A percentile compares a stretch with the other conserved stretches of the same genome.
These are phyloP conservation scores for Skeletonema tropicum DNA, from an alignment of 108 stramenopile genomes.

Conservation along the genomic window DNA sequence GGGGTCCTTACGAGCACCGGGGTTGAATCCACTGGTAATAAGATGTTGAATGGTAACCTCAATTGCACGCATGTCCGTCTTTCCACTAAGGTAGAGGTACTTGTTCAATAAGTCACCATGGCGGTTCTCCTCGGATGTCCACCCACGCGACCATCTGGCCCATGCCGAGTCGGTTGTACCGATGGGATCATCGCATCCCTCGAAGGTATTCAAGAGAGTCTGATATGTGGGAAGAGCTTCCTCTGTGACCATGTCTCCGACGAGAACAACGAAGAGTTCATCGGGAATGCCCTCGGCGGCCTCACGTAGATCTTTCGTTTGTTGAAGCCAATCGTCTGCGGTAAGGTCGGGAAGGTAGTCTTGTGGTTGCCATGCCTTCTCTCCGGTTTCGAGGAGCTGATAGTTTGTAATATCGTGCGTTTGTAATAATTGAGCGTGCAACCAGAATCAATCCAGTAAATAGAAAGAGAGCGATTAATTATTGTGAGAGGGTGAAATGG, in stretches of 20 bases:
- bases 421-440: neutral
- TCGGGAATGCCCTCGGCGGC: conserved; percentile 74
- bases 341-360: conserved; percentile 90
- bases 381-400: conserved; percentile 89
- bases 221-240: conserved; percentile 94
- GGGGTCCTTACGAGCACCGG: conserved; percentile 87
- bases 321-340: conserved; percentile 71
- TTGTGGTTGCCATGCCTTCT: conserved; percentile 90
- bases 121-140: conserved; percentile 94
- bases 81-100: conserved; percentile 86
- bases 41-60: conserved; percentile 94
- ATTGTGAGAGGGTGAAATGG: conserved; percentile 1
- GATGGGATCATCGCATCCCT: conserved; percentile 92
- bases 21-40: conserved; percentile 91
- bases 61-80: conserved; percentile 88
- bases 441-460: neutral
- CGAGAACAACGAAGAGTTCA: conserved; percentile 85
- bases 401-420: neutral
- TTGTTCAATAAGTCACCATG: conserved; percentile 94
- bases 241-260: conserved; percentile 94
- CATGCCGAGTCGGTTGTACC: conserved; percentile 85
- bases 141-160: conserved; percentile 90
- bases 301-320: conserved; percentile 74
- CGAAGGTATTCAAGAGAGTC: conserved; percentile 92
- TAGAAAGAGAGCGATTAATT: neutral